Conservation (phyloP, 2,329 filamentous ascomycete genomes). For the Trichoderma sp. region DNA sequence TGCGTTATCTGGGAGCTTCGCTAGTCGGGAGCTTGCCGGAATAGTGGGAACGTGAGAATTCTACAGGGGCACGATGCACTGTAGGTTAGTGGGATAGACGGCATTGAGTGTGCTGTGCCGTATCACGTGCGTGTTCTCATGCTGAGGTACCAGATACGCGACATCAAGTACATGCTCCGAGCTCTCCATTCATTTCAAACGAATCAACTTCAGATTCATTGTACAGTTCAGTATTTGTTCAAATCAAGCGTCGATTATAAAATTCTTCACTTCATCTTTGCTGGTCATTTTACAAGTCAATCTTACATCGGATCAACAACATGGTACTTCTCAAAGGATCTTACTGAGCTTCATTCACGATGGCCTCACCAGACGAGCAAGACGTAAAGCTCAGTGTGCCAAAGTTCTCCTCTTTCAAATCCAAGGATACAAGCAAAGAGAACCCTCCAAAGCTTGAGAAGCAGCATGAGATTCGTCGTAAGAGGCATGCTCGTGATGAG, state of each 20-base stretch:
- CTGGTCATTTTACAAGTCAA: background rate
- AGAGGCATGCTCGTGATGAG: constrained; percentile 24
- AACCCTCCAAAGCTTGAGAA: constrained; percentile 20
- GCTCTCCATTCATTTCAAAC: background rate
- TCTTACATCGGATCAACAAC: background rate
- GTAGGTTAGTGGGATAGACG: background rate
- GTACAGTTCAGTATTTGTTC: background rate
- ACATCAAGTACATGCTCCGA: background rate
- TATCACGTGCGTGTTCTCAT: background rate
- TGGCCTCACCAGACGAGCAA: constrained; percentile 6
- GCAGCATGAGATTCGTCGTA: background rate
- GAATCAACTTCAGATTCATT: background rate
- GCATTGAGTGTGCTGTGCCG: background rate
- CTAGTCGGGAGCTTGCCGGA: background rate
- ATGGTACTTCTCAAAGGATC: background rate
- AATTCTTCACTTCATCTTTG: background rate
- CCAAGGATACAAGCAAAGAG: constrained; percentile 40
- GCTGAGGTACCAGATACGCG: background rate
- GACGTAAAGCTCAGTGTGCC: constrained; percentile 40
- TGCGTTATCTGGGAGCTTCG: background rate
- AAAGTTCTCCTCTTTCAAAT: constrained; percentile 72
- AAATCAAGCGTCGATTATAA: background rate
- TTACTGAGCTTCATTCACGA: background rate
- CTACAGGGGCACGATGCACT: background rate
- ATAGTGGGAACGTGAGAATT: background rate